These are phyloP conservation scores for Rhypophila decipiens DNA, from an alignment of 495 filamentous ascomycete genomes.

Conservation along the genomic window DNA sequence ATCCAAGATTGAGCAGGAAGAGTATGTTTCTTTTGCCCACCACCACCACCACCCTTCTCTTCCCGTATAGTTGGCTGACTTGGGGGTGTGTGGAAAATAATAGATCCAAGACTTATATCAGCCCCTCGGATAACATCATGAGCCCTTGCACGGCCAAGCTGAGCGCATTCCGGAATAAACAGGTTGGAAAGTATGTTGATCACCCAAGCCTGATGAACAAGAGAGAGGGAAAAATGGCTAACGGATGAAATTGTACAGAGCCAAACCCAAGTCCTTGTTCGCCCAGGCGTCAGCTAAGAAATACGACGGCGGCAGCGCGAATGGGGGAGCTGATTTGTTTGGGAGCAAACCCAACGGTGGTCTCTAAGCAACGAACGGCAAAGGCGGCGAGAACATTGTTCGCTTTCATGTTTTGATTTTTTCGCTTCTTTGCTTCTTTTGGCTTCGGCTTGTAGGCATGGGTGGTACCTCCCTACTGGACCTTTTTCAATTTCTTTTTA, in stretches of 20 bases:
- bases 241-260: constrained; percentile 28
- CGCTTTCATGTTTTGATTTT: too few species aligned
- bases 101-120: constrained; percentile 64
- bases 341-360: constrained; percentile 11
- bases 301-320: constrained; percentile 27
- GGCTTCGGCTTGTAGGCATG: too few species aligned
- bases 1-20: constrained; percentile 56
- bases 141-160: constrained; percentile 90
- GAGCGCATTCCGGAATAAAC: constrained; percentile 75
- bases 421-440: too few species aligned
- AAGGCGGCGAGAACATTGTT: too few species aligned
- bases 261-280: constrained; percentile 59
- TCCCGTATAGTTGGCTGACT: not conserved
- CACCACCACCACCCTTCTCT: too few species aligned
- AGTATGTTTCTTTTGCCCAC: constrained; percentile 54
- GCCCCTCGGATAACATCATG: constrained; percentile 90
- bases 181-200: constrained; percentile 58
- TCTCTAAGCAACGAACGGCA: too few species aligned
- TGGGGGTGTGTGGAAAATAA: not conserved
- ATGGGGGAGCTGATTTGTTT: constrained; percentile 13
- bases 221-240: too few species aligned
- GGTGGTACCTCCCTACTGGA: too few species aligned
- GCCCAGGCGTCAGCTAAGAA: constrained; percentile 55
- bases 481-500: too few species aligned
- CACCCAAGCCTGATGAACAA: not conserved